Conservation (phyloP, 768 basidiomycete genomes). For the Lentinula lateritia region DNA sequence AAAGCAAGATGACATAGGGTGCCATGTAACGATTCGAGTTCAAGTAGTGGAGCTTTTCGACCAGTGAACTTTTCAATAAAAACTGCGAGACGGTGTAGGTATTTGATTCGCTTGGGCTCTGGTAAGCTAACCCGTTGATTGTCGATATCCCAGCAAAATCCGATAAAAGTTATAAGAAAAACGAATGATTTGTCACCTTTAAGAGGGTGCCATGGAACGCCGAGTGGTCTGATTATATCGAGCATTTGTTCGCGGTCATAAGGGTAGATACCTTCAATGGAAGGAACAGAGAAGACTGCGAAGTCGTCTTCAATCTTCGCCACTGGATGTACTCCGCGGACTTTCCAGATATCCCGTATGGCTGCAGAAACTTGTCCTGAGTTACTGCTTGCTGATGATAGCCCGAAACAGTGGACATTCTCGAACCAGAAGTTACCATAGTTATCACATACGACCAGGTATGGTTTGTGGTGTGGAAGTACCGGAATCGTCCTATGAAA, state of each 20-base stretch:
- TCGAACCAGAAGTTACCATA: constrained; percentile 5
- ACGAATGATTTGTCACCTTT: constrained; percentile 18
- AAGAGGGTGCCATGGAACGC: constrained; percentile 18
- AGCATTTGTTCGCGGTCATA: constrained; percentile 9
- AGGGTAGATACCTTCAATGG: neutral
- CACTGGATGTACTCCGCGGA: neutral
- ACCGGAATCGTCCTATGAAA: neutral
- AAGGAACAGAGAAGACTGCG: constrained; percentile 13
- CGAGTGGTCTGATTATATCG: constrained; percentile 8
- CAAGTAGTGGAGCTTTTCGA: neutral
- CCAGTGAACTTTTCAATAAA: neutral
- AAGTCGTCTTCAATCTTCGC: constrained; percentile 29
- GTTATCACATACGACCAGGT: constrained; percentile 4
- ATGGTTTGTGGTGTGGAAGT: constrained; percentile 9
- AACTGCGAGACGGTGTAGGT: too few species aligned
- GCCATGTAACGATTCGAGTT: constrained; percentile 18
- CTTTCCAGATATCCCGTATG: constrained; percentile 8
- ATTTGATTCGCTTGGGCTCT: too few species aligned
- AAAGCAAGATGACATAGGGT: constrained; percentile 27
- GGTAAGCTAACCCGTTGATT: too few species aligned
- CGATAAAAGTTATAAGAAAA: constrained; percentile 16
- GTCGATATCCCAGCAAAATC: constrained; percentile 22
- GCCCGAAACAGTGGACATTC: constrained; percentile 9
- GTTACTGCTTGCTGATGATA: neutral
- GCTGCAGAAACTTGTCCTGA: constrained; percentile 8